phyloP scores from a whole-genome alignment of 768 basidiomycete genomes.

The Pleurotus eryngii region DNA sequence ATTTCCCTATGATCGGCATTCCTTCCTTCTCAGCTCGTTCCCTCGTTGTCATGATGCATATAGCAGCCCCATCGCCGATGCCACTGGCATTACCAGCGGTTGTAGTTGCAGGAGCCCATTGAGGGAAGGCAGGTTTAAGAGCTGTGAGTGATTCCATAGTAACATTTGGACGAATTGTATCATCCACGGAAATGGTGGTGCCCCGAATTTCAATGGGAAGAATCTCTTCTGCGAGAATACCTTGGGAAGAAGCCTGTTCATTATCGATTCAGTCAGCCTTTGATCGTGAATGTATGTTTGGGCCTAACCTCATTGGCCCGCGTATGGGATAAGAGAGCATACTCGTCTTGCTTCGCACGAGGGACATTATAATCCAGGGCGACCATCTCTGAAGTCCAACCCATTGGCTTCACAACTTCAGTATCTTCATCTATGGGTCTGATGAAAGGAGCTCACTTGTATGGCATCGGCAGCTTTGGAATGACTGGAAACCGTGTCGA shows the following conservation, averaged over 20 bases:
- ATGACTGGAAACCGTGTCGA: slow-evolving; percentile 52
- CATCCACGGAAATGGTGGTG: slow-evolving; percentile 64
- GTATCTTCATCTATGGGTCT: neutral
- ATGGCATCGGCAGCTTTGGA: slow-evolving; percentile 72
- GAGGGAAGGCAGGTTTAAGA: slow-evolving; percentile 85
- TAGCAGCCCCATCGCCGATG: slow-evolving; percentile 89
- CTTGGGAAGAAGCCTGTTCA: slow-evolving; percentile 56
- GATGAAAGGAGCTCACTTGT: slow-evolving; percentile 40
- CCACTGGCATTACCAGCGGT: slow-evolving; percentile 88
- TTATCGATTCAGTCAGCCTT: neutral
- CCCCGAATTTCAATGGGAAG: slow-evolving; percentile 80
- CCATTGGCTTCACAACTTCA: slow-evolving; percentile 65
- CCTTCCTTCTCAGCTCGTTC: slow-evolving; percentile 72
- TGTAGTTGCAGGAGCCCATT: slow-evolving; percentile 68
- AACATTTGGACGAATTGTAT: slow-evolving; percentile 85
- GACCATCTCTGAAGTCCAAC: slow-evolving; percentile 93
- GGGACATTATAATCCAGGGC: slow-evolving; percentile 76
- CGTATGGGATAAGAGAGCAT: slow-evolving; percentile 83
- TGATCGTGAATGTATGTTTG: neutral
- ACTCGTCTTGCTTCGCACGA: slow-evolving; percentile 83
- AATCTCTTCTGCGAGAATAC: slow-evolving; percentile 85
- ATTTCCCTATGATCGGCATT: slow-evolving; percentile 81
- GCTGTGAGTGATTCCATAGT: slow-evolving; percentile 71
- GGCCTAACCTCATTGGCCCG: slow-evolving; percentile 64
- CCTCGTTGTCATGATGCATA: slow-evolving; percentile 80